Percentiles rank a stretch among this genome's conserved stretches.
phyloP scores from a whole-genome alignment of 2,329 filamentous ascomycete species.

The Aspergillus tanneri region DNA sequence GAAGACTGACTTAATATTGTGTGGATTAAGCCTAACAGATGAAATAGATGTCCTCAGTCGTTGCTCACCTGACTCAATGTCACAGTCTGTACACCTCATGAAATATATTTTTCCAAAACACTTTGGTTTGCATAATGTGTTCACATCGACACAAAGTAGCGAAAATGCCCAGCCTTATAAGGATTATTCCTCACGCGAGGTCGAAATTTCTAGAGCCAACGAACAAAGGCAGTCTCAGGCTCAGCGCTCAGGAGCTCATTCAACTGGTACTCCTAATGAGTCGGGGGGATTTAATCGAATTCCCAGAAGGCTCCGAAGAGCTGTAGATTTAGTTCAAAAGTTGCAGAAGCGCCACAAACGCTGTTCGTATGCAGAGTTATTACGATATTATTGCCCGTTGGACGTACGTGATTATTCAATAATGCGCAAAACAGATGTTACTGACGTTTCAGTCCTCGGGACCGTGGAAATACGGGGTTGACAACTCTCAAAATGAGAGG shows the following conservation, averaged over 20 bases:
- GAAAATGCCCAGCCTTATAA: conserved; percentile 73
- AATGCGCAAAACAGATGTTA: conserved; percentile 9
- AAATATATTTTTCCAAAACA: conserved; percentile 94
- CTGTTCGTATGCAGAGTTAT: conserved; percentile 76
- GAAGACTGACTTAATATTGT: neutral
- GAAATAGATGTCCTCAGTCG: conserved; percentile 75
- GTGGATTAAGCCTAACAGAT: neutral
- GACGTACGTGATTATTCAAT: conserved; percentile 36
- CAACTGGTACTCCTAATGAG: conserved; percentile 3
- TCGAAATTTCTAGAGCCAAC: conserved; percentile 61
- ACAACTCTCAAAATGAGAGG: conserved; percentile 9
- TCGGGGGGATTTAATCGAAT: conserved; percentile 23
- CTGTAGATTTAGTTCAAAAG: conserved; percentile 60
- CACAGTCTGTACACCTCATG: conserved; percentile 68
- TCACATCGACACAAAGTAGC: conserved; percentile 66
- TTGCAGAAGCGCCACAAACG: conserved; percentile 69
- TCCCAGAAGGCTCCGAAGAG: conserved; percentile 61
- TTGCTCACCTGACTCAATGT: conserved; percentile 45
- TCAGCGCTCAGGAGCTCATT: neutral
- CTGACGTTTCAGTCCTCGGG: conserved; percentile 22
- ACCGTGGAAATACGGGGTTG: conserved; percentile 24
- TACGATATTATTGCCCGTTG: conserved; percentile 76
- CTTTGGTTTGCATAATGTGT: conserved; percentile 89
- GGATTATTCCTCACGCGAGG: conserved; percentile 81
- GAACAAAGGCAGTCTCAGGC: conserved; percentile 11